phyloP scores from a whole-genome alignment of 2,329 filamentous ascomycete species.

The Fusarium cyanostomum region DNA sequence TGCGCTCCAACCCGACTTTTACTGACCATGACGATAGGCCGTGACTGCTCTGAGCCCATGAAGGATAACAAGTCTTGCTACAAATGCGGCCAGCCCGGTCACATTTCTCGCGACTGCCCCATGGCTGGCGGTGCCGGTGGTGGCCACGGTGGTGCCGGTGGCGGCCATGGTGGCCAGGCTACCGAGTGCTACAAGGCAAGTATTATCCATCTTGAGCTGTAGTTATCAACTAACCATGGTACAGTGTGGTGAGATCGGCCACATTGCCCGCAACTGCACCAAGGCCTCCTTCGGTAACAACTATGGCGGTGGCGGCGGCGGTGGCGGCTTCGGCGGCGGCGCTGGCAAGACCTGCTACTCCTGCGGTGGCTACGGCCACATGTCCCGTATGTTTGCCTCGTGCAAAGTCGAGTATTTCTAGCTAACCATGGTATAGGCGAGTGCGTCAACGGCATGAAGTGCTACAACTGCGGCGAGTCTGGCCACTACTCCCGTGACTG shows the following conservation, averaged over 20 bases:
- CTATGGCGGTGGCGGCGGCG: constrained; percentile 55
- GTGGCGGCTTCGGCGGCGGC: constrained; percentile 61
- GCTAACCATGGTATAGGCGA: constrained; percentile 64
- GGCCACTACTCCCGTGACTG: constrained; percentile 97
- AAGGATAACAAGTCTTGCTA: constrained; percentile 87
- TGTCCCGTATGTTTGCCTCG: constrained; percentile 74
- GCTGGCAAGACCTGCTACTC: constrained; percentile 94
- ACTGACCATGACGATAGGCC: constrained; percentile 63
- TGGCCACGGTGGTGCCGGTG: constrained; percentile 50
- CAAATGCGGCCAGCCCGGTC: constrained; percentile 82
- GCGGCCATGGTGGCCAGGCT: constrained; percentile 56
- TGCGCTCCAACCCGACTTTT: background rate
- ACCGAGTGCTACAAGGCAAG: constrained; percentile 89
- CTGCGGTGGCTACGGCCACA: constrained; percentile 95
- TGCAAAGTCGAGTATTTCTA: background rate
- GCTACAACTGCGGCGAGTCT: constrained; percentile 97
- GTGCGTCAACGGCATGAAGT: constrained; percentile 99
- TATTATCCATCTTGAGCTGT: background rate
- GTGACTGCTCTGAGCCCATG: constrained; percentile 88
- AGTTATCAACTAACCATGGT: constrained; percentile 14
- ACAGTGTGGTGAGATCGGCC: constrained; percentile 90
- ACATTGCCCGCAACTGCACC: constrained; percentile 93
- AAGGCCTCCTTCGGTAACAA: constrained; percentile 67
- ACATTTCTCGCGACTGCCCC: constrained; percentile 90
- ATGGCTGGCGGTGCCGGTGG: constrained; percentile 56